Evolutionary conservation across 1,284 basidiomycete genomes (phyloP), one percentile per base, ranked within the genome.

Genomic region (Schizophyllum amplum): DNA sequence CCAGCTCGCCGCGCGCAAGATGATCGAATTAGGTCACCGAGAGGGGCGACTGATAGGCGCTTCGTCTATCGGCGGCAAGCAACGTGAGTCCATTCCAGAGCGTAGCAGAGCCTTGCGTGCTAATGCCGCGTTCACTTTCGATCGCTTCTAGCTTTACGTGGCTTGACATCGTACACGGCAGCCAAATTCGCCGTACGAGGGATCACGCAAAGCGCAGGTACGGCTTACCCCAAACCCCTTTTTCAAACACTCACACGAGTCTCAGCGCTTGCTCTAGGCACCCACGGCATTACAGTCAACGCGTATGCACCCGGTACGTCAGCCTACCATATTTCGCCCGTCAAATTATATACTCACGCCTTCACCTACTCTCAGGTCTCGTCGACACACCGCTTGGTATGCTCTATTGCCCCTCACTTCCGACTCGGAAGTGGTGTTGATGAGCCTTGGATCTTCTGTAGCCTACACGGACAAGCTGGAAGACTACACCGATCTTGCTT

Each of bases 111-210:
- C n/a, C n/a, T n/a, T n/a, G n/a, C n/a, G n/a, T n/a, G n/a, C n/a
- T n/a, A n/a, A n/a, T n/a, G n/a, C n/a, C n/a, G n/a, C n/a, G n/a
- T n/a, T n/a, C n/a, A n/a, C n/a, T n/a, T n/a, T n/a, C n/a, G n/a
- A n/a, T n/a, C 20, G 27, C 27, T 26, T 46, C 11, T n/a, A 11
- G 53, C 17, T n/a, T n/a, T n/a, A n/a, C n/a, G n/a, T 52, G 52
- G 20, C 56, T 59, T 23, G 52, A 54, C 24, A n/a, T 47, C 60
- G 22, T 68, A 67, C 51, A 55, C 57, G 25, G 62, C 65, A 5
- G 61, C 65, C 15, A 67, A 67, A 54, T 66, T 68, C 49, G 66
- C 66, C 22, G 57, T 68, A 6, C 61, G 66, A 22, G 66, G 65
- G 20, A 26, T 67, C 54, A 68, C 65, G 5, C 66, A 68, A 57